Base-by-base conservation (phyloP, 177 flowering plant genomes). In the Telopea speciosissima region DNA sequence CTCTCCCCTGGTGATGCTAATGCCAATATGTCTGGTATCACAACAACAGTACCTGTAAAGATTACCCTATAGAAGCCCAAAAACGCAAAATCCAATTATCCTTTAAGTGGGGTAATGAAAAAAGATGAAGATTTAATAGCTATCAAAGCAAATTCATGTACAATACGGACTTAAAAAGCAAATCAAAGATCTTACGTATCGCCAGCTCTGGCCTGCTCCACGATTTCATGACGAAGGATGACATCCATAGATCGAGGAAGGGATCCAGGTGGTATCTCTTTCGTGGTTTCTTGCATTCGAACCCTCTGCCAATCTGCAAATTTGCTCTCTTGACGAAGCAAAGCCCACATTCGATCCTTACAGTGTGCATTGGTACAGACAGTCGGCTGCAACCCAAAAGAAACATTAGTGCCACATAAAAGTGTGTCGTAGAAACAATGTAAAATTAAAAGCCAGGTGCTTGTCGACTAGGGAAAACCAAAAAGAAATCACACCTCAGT, bases 241-340 rank as follows among this genome's bases (percentile, higher is more conserved):
- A 95, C 88, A 81, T 95, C 99, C 82, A 95, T 77, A 40, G 99
- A 92, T 74, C 99, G 82, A 2, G 98, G 98, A 62, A 95, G 89
- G 60, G 99, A 95, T 14, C 99, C 99, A 0, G 99, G 88, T 0
- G 98, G 98, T 74, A 95, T 93, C 83, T 95, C 99, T 79, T 90
- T 87, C 4, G 99, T 89, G 31, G 92, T 88, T 78, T 95, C 99
- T 81, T 95, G 99, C 98, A 93, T 87, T 68, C 98, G 81, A 5
- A 93, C 98, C 81, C 97, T 91, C 81, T 95, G 99, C 99, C 99
- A 95, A 73, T 95, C 99, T 3, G 97, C 82, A 75, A 95, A 95
- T 78, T 88, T 91, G 80, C 99, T 95, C 60, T 95, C 97, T 79
- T 92, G 97, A 54, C 93, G 76, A 74, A 92, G 85, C 76, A 95